Evolutionary conservation across 805 yeast species (phyloP).

Genomic region (Myxozyma sirexii): DNA sequence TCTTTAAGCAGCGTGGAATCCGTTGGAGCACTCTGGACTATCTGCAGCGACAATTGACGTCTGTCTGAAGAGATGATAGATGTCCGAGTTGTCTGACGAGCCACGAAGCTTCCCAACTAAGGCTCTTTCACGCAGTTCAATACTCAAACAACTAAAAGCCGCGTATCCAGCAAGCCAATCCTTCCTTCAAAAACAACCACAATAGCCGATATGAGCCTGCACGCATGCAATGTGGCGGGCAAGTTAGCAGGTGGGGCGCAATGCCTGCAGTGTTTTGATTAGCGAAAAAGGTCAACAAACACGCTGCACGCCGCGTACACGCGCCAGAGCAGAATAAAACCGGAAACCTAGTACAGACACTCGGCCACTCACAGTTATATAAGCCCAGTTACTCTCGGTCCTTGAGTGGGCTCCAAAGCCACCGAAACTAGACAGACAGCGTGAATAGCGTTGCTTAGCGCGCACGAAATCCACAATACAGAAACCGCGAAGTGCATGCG

Average conservation of each 20-base stretch:
- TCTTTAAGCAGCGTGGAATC: too few relatives aligned
- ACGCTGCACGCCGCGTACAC: not conserved
- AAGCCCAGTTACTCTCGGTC: not conserved
- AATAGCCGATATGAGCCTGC: too few relatives aligned
- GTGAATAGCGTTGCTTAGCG: not conserved
- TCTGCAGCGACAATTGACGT: too few relatives aligned
- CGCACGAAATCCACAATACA: slow-evolving; percentile 1
- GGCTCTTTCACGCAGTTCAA: too few relatives aligned
- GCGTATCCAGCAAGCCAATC: too few relatives aligned
- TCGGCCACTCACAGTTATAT: not conserved
- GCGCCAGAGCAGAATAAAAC: not conserved
- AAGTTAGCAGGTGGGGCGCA: not conserved
- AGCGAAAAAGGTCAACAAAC: slow-evolving; percentile 1
- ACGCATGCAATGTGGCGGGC: not conserved
- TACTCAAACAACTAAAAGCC: too few relatives aligned
- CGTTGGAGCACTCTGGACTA: too few relatives aligned
- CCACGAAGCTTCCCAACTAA: too few relatives aligned
- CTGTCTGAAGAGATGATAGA: too few relatives aligned
- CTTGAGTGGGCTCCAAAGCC: not conserved
- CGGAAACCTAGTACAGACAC: not conserved
- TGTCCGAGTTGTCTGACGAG: too few relatives aligned
- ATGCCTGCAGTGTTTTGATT: slow-evolving; percentile 1
- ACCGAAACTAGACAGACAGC: not conserved
- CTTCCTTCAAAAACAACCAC: too few relatives aligned
- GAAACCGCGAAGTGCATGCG: slow-evolving; percentile 16